These are phyloP conservation scores for Globisporangium ultimum DNA, from an alignment of 352 stramenopile genomes.

Conservation along the genomic window DNA sequence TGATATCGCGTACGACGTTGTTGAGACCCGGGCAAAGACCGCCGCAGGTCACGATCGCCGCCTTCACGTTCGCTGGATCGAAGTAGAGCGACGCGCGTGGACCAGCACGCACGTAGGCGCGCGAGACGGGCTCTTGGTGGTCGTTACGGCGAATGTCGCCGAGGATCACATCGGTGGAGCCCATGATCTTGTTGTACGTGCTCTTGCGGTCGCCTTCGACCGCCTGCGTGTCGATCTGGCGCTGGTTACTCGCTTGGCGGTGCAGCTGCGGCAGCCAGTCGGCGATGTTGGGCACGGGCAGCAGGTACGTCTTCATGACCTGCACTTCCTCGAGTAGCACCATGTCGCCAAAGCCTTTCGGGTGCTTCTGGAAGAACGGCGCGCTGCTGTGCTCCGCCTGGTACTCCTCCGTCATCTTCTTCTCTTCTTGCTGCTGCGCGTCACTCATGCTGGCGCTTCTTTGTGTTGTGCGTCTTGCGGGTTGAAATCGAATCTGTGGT, in stretches of 20 bases:
- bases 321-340: slow-evolving; percentile 60
- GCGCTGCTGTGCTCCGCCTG: slow-evolving; percentile 4
- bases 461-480: too few species aligned
- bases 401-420: background rate
- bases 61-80: slow-evolving; percentile 73
- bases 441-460: too few species aligned
- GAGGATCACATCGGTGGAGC: slow-evolving; percentile 74
- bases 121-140: slow-evolving; percentile 58
- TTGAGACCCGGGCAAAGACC: slow-evolving; percentile 83
- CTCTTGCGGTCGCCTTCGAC: slow-evolving; percentile 59
- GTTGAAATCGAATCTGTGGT: too few species aligned
- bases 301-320: slow-evolving; percentile 62
- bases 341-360: slow-evolving; percentile 81
- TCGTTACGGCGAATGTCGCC: slow-evolving; percentile 78
- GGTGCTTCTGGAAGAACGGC: slow-evolving; percentile 76
- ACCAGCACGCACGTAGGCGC: slow-evolving; percentile 78
- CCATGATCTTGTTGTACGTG: slow-evolving; percentile 89
- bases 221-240: slow-evolving; percentile 76
- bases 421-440: too few species aligned
- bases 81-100: slow-evolving; percentile 72
- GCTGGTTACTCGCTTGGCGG: slow-evolving; percentile 52
- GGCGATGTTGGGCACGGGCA: slow-evolving; percentile 72
- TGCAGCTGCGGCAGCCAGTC: slow-evolving; percentile 63
- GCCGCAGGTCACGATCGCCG: slow-evolving; percentile 91
- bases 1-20: slow-evolving; percentile 89